phyloP scores from a whole-genome alignment of 2,329 filamentous ascomycete species.

The Chaetomiaceae sp. region DNA sequence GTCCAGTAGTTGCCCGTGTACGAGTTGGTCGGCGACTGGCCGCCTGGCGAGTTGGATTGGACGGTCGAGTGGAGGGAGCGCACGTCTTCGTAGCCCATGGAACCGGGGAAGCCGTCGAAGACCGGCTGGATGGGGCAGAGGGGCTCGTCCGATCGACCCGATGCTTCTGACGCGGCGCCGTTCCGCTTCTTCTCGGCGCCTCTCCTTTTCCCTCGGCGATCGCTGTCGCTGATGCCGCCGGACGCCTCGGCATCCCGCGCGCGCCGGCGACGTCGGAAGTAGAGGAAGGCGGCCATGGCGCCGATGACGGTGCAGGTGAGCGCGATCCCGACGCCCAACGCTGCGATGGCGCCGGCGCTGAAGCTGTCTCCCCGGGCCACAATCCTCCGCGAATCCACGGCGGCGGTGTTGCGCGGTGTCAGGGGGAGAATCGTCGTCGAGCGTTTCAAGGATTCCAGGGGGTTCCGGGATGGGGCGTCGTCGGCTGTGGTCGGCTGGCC shows the following conservation, averaged over 20 bases:
- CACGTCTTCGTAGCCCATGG: slow-evolving; percentile 28
- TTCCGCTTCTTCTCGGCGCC: slow-evolving; percentile 22
- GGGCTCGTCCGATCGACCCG: slow-evolving; percentile 23
- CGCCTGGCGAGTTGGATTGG: slow-evolving; percentile 20
- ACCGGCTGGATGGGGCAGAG: slow-evolving; percentile 26
- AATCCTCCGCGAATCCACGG: slow-evolving; percentile 9
- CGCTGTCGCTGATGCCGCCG: slow-evolving; percentile 19
- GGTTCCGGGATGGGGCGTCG: slow-evolving; percentile 1
- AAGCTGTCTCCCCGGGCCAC: slow-evolving; percentile 17
- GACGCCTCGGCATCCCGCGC: slow-evolving; percentile 15
- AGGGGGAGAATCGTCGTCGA: slow-evolving; percentile 2
- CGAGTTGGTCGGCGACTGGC: slow-evolving; percentile 22
- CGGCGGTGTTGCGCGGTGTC: slow-evolving; percentile 4
- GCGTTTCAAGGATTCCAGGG: not conserved
- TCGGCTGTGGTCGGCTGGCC: slow-evolving; percentile 8
- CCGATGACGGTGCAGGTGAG: slow-evolving; percentile 19
- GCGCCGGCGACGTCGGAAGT: slow-evolving; percentile 23
- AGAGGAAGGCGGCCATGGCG: slow-evolving; percentile 26
- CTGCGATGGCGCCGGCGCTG: slow-evolving; percentile 24
- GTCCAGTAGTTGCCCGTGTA: slow-evolving; percentile 18
- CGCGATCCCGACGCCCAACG: slow-evolving; percentile 23
- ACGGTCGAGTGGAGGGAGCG: slow-evolving; percentile 24
- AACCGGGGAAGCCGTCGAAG: slow-evolving; percentile 28
- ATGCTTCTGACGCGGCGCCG: slow-evolving; percentile 15
- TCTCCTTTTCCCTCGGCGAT: slow-evolving; percentile 17